Conservation (phyloP, 2,329 filamentous ascomycete species). For the Phaeosphaeria sp. region DNA sequence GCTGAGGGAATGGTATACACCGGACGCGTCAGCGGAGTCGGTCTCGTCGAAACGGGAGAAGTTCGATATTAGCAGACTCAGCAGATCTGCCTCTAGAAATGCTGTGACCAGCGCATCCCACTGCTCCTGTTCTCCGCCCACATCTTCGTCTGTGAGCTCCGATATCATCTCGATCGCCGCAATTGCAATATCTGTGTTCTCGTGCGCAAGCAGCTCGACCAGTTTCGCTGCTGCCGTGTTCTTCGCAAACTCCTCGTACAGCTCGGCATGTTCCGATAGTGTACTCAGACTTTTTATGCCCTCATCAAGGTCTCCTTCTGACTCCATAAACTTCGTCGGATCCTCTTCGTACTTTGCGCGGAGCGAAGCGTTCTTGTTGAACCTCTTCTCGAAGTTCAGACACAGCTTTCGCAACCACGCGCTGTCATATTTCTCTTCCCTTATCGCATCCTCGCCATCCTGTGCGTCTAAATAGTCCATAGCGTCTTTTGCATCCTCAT, state of each 20-base stretch:
- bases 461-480: conserved; percentile 85
- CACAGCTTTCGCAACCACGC: conserved; percentile 84
- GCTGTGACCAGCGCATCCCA: conserved; percentile 77
- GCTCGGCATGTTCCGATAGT: conserved; percentile 81
- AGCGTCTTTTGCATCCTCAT: conserved; percentile 78
- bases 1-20: conserved; percentile 83
- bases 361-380: conserved; percentile 88
- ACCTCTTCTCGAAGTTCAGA: conserved; percentile 86
- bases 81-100: conserved; percentile 69
- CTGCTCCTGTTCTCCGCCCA: conserved; percentile 78
- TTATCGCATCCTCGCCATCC: conserved; percentile 60
- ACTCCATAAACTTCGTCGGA: conserved; percentile 80
- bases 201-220: conserved; percentile 84
- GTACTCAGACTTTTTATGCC: conserved; percentile 88
- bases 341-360: conserved; percentile 83
- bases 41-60: conserved; percentile 80
- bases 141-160: conserved; percentile 93
- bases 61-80: conserved; percentile 78
- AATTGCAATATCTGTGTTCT: conserved; percentile 97
- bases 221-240: conserved; percentile 76
- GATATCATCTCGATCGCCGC: conserved; percentile 86
- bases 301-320: conserved; percentile 87
- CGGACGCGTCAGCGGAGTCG: conserved; percentile 75
- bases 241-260: conserved; percentile 81
- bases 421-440: conserved; percentile 78